phyloP scores from a whole-genome alignment of 129 eudicot species.

The Flaveria robusta region DNA sequence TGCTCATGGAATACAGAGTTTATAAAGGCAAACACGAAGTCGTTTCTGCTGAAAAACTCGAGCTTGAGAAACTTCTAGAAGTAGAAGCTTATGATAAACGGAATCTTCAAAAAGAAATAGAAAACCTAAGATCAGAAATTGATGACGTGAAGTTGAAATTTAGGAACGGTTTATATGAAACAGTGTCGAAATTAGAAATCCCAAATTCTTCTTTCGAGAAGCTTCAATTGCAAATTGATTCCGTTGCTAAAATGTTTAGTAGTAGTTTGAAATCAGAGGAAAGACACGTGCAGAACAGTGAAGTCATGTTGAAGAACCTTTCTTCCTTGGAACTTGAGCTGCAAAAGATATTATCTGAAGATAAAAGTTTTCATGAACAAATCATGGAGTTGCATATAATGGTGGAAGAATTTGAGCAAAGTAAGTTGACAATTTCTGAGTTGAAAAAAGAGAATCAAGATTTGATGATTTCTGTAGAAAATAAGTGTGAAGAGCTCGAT shows the following conservation, averaged over 20 bases:
- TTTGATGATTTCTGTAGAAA: constrained; percentile 40
- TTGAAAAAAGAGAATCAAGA: constrained; percentile 59
- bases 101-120: constrained; percentile 42
- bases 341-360: constrained; percentile 56
- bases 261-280: constrained; percentile 53
- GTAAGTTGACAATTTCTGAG: constrained; percentile 48
- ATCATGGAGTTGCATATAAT: constrained; percentile 46
- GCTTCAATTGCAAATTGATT: constrained; percentile 63
- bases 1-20: constrained; percentile 45
- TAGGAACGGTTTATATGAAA: constrained; percentile 43
- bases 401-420: constrained; percentile 53
- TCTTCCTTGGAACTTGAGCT: constrained; percentile 62
- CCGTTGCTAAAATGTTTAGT: constrained; percentile 50
- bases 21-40: constrained; percentile 52
- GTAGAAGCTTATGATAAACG: constrained; percentile 41
- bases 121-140: constrained; percentile 16
- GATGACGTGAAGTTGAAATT: constrained; percentile 56
- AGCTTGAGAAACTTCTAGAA: constrained; percentile 46
- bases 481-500: constrained; percentile 45
- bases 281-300: constrained; percentile 42
- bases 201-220: constrained; percentile 54
- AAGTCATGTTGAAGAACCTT: constrained; percentile 57
- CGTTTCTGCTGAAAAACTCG: constrained; percentile 58
- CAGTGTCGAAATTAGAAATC: constrained; percentile 47
- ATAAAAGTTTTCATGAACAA: constrained; percentile 49